Conservation (phyloP, 495 filamentous ascomycete genomes). For the Aspergillus sclerotiicarbonarius region DNA sequence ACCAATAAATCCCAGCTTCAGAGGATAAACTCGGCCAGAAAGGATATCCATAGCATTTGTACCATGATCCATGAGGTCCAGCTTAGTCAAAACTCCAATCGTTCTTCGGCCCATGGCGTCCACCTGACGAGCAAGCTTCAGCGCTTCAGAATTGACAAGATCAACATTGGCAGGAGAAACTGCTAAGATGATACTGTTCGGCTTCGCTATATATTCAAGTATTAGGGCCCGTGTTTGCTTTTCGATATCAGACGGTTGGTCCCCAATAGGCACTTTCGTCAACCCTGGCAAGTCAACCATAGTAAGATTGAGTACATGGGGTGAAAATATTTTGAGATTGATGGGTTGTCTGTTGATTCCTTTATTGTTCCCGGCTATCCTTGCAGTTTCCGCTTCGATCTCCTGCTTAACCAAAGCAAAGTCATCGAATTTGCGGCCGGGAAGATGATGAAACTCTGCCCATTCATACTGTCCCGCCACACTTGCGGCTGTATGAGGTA, state of each 20-base stretch:
- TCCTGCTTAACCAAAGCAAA: slow-evolving; percentile 92
- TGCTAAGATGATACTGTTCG: slow-evolving; percentile 95
- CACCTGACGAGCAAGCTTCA: slow-evolving; percentile 96
- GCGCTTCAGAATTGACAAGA: slow-evolving; percentile 95
- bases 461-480: slow-evolving; percentile 78
- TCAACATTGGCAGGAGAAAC: slow-evolving; percentile 98
- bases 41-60: slow-evolving; percentile 98
- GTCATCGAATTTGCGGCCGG: slow-evolving; percentile 85
- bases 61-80: slow-evolving; percentile 98
- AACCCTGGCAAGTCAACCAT: slow-evolving; percentile 94
- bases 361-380: slow-evolving; percentile 97
- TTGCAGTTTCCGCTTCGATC: slow-evolving; percentile 93
- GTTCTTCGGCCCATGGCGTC: slow-evolving; percentile 93
- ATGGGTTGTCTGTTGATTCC: slow-evolving; percentile 97
- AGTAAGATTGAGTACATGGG: slow-evolving; percentile 93
- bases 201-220: slow-evolving; percentile 97
- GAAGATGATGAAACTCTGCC: slow-evolving; percentile 96
- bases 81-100: slow-evolving; percentile 95
- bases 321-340: slow-evolving; percentile 98
- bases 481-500: slow-evolving; percentile 67
- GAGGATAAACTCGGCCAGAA: slow-evolving; percentile 90
- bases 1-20: slow-evolving; percentile 97
- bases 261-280: slow-evolving; percentile 98
- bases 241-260: slow-evolving; percentile 97
- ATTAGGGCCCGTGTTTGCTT: slow-evolving; percentile 98